Percentiles rank a stretch among this genome's conserved stretches.
Conservation (phyloP, 345 rosid genomes). For the Toxicodendron radicans region DNA sequence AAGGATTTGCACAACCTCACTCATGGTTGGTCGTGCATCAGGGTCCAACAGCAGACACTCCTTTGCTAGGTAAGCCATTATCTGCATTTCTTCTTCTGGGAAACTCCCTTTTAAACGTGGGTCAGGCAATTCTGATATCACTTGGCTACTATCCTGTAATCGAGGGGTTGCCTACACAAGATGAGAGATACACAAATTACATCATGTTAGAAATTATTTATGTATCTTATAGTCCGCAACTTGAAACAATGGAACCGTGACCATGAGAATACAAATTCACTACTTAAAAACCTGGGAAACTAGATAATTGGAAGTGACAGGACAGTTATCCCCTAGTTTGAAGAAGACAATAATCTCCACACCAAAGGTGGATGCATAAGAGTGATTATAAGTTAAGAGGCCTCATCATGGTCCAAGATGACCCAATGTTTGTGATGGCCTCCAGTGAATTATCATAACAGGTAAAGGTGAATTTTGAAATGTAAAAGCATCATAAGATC, state of each 20-base stretch:
- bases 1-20: conserved; percentile 95
- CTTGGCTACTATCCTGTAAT: conserved; percentile 64
- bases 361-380: not conserved
- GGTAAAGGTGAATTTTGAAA: not conserved
- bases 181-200: conserved; percentile 7
- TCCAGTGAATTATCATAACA: not conserved
- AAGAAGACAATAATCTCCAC: not conserved
- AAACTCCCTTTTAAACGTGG: conserved; percentile 67
- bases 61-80: conserved; percentile 93
- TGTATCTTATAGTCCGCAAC: not conserved
- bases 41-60: conserved; percentile 92
- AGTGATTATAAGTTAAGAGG: not conserved
- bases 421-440: not conserved
- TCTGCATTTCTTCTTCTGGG: conserved; percentile 83
- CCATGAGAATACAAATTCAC: not conserved
- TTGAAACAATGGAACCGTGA: not conserved
- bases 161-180: conserved; percentile 73
- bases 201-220: not conserved
- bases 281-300: not conserved
- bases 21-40: conserved; percentile 91
- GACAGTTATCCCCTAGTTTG: not conserved
- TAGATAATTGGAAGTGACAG: not conserved
- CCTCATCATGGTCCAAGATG: not conserved
- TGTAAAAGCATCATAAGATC: not conserved
- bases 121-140: conserved; percentile 76